Evolutionary conservation across 202 grass and related monocot species (phyloP), one percentile per base, ranked within the genome.

Genomic region (Dendrocalamus latiflorus): DNA sequence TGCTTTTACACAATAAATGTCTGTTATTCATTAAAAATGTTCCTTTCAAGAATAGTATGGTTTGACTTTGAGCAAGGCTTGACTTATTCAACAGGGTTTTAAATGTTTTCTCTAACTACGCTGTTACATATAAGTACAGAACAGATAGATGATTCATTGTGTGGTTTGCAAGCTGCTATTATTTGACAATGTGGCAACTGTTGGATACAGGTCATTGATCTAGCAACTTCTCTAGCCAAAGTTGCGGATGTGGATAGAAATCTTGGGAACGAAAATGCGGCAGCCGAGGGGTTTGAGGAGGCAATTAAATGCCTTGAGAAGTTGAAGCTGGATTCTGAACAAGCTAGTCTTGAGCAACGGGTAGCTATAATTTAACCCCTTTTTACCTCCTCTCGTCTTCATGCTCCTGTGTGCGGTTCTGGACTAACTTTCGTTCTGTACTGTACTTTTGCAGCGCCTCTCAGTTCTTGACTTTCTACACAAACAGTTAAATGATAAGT

Each of bases 171-270:
- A 18, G 25, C 2, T 64, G 54, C 22, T 41, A 37, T 79, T 33
- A 14, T 85, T 57, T 88, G 11, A 70, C 83, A 59, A 69, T 55
- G 14, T 81, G 18, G 15, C 41, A 20, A 39, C 13, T 24, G 25
- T 88, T 77, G 8, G 20, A 71, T 89, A 11, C 63, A 99, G 93
- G 93, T 94, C 41, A 86, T 99, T 76, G 96, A 99, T 89, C 70
- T 99, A 33, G 96, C 93, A 61, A 87, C 92, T 83, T 99, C 96
- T 76, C 89, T 99, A 75, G 96, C 93, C 34, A 95, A 95, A 99
- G 91, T 99, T 49, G 93, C 96, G 12, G 96, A 99, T 85, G 86
- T 87, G 1, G 93, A 99, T 68, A 91, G 89, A 87, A 98, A 98
- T 90, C 91, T 95, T 25, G 93, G 93, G 15, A 88, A 95, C 4